These are phyloP conservation scores for Rutstroemia sp. DNA, from an alignment of 2,329 filamentous ascomycete species.

Conservation along the genomic window DNA sequence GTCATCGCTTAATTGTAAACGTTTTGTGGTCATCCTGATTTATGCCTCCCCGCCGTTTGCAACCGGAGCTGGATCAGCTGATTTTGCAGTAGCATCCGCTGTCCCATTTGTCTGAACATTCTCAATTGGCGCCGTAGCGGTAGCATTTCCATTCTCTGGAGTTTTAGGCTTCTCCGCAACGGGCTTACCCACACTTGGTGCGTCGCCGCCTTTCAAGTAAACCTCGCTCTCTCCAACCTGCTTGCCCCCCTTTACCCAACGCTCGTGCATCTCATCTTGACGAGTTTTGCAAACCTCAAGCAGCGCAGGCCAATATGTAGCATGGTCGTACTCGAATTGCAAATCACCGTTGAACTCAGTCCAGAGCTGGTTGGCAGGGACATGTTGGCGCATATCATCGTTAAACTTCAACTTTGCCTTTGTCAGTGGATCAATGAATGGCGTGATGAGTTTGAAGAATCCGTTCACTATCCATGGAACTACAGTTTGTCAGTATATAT, in stretches of 20 bases:
- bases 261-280: conserved; percentile 51
- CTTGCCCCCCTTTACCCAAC: conserved; percentile 78
- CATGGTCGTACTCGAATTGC: conserved; percentile 87
- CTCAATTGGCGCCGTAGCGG: no score
- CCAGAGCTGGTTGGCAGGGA: conserved; percentile 78
- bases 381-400: conserved; percentile 76
- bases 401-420: conserved; percentile 97
- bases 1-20: no score
- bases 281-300: conserved; percentile 61
- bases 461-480: conserved; percentile 86
- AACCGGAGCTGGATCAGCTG: not conserved
- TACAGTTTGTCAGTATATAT: conserved; percentile 31
- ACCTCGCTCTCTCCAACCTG: conserved; percentile 79
- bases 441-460: conserved; percentile 94
- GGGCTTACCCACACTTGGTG: conserved; percentile 18
- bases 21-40: not conserved
- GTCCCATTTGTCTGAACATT: no score
- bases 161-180: not conserved
- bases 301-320: conserved; percentile 81
- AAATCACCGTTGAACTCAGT: conserved; percentile 67
- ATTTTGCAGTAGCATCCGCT: no score
- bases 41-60: not conserved
- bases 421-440: conserved; percentile 93
- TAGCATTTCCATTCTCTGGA: not conserved
- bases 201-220: conserved; percentile 64